Percentiles rank a stretch among this genome's conserved stretches.
These are phyloP conservation scores for Nigrospora oryzae DNA, from an alignment of 2,329 filamentous ascomycete genomes.

Conservation along the genomic window DNA sequence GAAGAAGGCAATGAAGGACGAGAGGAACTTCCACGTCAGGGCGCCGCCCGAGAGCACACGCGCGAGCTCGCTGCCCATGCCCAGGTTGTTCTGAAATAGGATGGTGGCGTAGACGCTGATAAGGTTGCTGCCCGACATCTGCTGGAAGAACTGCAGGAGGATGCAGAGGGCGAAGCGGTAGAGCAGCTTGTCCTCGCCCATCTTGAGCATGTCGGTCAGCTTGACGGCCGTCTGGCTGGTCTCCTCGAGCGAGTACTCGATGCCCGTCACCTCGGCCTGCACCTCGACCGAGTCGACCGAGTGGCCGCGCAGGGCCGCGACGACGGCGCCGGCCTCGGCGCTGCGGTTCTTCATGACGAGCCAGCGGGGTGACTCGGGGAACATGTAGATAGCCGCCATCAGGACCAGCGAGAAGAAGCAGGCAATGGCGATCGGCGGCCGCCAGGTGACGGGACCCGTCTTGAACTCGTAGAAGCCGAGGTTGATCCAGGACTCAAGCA, in stretches of 20 bases:
- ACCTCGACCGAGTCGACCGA: slow-evolving; percentile 13
- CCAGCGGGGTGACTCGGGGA: slow-evolving; percentile 27
- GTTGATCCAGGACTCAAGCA: slow-evolving; percentile 35
- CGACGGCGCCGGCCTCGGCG: slow-evolving; percentile 20
- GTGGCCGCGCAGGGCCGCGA: slow-evolving; percentile 16
- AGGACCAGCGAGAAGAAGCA: slow-evolving; percentile 18
- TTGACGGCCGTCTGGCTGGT: slow-evolving; percentile 24
- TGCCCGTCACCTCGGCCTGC: slow-evolving; percentile 33
- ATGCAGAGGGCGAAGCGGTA: slow-evolving; percentile 43
- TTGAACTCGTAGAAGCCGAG: slow-evolving; percentile 29
- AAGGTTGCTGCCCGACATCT: slow-evolving; percentile 39
- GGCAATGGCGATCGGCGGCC: slow-evolving; percentile 24
- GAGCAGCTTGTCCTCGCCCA: slow-evolving; percentile 38
- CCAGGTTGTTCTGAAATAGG: slow-evolving; percentile 31
- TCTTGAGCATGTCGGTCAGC: slow-evolving; percentile 34
- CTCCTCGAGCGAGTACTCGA: slow-evolving; percentile 38
- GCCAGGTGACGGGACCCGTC: slow-evolving; percentile 19
- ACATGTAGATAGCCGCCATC: slow-evolving; percentile 18
- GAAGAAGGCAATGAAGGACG: slow-evolving; percentile 39
- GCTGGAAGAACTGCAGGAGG: slow-evolving; percentile 39
- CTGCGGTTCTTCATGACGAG: slow-evolving; percentile 20
- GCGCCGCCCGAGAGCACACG: slow-evolving; percentile 37
- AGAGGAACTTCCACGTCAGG: slow-evolving; percentile 37
- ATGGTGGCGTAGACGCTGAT: slow-evolving; percentile 37
- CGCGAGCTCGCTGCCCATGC: slow-evolving; percentile 24